Conservation (phyloP, 768 basidiomycete species). For the Boletus eberwhitei region DNA sequence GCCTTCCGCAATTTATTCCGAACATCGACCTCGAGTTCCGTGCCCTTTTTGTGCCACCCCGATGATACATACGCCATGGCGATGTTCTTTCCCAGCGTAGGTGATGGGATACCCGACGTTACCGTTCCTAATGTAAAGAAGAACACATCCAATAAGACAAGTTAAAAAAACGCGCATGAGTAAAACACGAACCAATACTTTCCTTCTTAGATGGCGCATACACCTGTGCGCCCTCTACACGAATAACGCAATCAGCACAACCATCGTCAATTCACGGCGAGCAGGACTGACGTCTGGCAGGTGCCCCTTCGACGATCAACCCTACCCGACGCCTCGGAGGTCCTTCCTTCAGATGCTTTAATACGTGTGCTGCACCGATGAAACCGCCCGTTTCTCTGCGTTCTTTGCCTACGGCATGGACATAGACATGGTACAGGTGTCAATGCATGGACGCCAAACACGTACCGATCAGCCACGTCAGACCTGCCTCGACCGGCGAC, state of each 20-base stretch:
- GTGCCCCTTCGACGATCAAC: conserved; percentile 75
- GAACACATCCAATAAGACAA: background rate
- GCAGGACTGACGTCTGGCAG: conserved; percentile 66
- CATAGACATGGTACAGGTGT: background rate
- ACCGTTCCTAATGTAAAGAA: conserved; percentile 50
- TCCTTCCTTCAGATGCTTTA: conserved; percentile 76
- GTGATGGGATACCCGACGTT: conserved; percentile 96
- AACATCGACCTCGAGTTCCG: conserved; percentile 79
- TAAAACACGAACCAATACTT: conserved; percentile 51
- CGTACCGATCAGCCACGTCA: conserved; percentile 91
- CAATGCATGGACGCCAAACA: conserved; percentile 1
- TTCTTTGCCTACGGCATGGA: conserved; percentile 63
- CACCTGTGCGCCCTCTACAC: conserved; percentile 74
- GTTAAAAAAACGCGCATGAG: conserved; percentile 2
- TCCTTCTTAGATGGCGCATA: conserved; percentile 53
- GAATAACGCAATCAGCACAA: background rate
- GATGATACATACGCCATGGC: conserved; percentile 90
- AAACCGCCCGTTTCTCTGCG: conserved; percentile 67
- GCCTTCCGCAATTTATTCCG: conserved; percentile 77
- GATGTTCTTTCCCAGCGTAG: conserved; percentile 84
- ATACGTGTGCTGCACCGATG: conserved; percentile 73
- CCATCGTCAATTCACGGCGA: background rate
- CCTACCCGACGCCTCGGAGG: conserved; percentile 79
- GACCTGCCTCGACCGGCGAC: conserved; percentile 85
- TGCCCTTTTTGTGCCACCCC: conserved; percentile 90